phyloP scores from a whole-genome alignment of 2,329 filamentous ascomycete genomes.

The Drechslerella stenobrocha region DNA sequence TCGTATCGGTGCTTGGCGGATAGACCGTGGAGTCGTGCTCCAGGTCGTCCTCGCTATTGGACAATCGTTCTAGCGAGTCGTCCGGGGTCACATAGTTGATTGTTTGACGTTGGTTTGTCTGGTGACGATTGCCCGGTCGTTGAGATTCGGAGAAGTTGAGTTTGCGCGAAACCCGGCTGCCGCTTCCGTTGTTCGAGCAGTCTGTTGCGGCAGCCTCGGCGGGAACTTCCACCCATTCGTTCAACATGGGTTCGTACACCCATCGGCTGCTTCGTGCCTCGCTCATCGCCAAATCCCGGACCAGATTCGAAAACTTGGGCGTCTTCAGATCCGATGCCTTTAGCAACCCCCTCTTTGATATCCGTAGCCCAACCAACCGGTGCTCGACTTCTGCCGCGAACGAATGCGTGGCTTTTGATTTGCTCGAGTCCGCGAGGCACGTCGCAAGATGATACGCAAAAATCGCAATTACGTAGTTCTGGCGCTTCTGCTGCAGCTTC shows the following conservation, averaged over 20 bases:
- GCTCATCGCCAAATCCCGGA: constrained; percentile 34
- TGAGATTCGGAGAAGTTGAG: constrained; percentile 14
- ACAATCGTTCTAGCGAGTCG: neutral
- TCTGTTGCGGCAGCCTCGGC: constrained; percentile 2
- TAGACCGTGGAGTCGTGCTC: constrained; percentile 20
- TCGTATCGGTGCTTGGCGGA: constrained; percentile 36
- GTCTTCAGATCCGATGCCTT: constrained; percentile 45
- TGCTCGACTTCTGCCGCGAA: constrained; percentile 27
- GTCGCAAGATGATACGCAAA: constrained; percentile 37
- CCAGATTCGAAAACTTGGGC: constrained; percentile 39
- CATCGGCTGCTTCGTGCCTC: constrained; percentile 31
- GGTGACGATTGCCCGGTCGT: neutral
- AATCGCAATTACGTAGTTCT: constrained; percentile 34
- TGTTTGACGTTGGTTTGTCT: neutral
- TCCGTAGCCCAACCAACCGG: constrained; percentile 25
- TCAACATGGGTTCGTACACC: constrained; percentile 45
- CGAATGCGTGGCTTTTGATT: constrained; percentile 15
- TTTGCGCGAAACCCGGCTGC: constrained; percentile 28
- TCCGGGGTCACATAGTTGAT: neutral
- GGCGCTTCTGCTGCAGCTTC: constrained; percentile 36
- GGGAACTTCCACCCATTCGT: constrained; percentile 40
- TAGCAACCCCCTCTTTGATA: constrained; percentile 35
- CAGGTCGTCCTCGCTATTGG: constrained; percentile 8
- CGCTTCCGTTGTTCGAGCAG: neutral
- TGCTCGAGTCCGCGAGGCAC: constrained; percentile 32